Evolutionary conservation across 2,329 filamentous ascomycete species (phyloP), one percentile per base, ranked within the genome.

Genomic region (Thelonectria olida): DNA sequence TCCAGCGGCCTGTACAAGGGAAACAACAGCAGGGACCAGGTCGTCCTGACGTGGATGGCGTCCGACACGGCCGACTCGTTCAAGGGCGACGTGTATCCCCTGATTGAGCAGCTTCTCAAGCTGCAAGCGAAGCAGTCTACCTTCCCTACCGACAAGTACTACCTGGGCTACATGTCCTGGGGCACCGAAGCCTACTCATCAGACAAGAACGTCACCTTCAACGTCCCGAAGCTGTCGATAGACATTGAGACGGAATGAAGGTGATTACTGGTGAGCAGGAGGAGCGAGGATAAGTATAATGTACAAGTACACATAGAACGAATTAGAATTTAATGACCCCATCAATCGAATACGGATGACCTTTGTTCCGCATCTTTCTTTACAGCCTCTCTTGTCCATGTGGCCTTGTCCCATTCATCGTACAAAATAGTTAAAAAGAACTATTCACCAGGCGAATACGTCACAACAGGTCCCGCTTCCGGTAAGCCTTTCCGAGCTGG

Each of bases 141-240:
- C n/a, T 81, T 76, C 63, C 82, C 82, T 9, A 74, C 70, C 0
- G 61, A 70, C 0, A 61, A 71, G 1, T 80, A 84, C 66, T 85
- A 84, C 68, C 70, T 87, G 17, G 84, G 84, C 19, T 82, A 84
- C 63, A 74, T 85, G 66, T 77, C 77, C 45, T 82, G 86, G 63
- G 84, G 84, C 20, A 80, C 81, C 13, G 84, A 87, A 68, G 77
- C 82, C 0, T 83, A 82, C 71, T 80, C 73, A 6, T 74, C 79
- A 7, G 57, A 69, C 22, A 66, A 70, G 4, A 80, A 79, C 38
- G 82, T 85, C 51, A 86, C 84, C 1, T 84, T 86, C 63, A 74
- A 74, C 31, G 82, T 84, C 3, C 73, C 76, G 8, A 59, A 68
- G 20, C 64, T 81, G 38, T 72, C 76, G 25, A 76, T 81, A 63